These are phyloP conservation scores for Berkeleyomyces rouxiae DNA, from an alignment of 2,329 filamentous ascomycete genomes.

Conservation along the genomic window DNA sequence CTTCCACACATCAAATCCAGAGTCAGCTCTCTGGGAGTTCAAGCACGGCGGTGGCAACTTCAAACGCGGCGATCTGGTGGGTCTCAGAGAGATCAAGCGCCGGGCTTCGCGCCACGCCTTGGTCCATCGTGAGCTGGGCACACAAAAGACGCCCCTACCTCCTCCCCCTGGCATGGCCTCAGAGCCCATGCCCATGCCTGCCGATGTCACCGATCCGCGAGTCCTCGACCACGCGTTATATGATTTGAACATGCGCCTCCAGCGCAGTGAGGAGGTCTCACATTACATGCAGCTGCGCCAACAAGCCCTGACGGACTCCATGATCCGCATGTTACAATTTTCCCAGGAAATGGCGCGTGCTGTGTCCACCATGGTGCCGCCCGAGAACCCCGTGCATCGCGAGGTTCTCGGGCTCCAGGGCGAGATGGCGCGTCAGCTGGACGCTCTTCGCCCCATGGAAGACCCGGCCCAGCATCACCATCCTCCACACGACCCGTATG, in stretches of 20 bases:
- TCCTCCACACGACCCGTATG: constrained; percentile 43
- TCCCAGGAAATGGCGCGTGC: constrained; percentile 71
- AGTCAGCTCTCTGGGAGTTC: constrained; percentile 94
- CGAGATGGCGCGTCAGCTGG: constrained; percentile 45
- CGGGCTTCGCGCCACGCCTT: constrained; percentile 83
- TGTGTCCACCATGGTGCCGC: constrained; percentile 55
- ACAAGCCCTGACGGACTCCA: constrained; percentile 64
- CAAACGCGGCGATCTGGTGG: constrained; percentile 82
- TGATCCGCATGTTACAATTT: constrained; percentile 55
- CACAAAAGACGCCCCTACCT: constrained; percentile 31
- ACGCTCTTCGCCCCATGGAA: constrained; percentile 38
- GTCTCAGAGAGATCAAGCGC: constrained; percentile 86
- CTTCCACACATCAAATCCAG: constrained; percentile 85
- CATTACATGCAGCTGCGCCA: constrained; percentile 66
- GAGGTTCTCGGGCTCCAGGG: constrained; percentile 47
- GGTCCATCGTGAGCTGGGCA: constrained; percentile 82
- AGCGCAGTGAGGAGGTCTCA: constrained; percentile 69
- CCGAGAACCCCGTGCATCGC: constrained; percentile 61
- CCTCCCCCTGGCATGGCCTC: constrained; percentile 55
- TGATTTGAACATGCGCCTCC: constrained; percentile 59
- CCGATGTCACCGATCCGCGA: constrained; percentile 53
- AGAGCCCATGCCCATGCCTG: constrained; percentile 54
- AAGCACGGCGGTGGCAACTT: constrained; percentile 97
- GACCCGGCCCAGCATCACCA: constrained; percentile 49
- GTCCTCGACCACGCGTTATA: constrained; percentile 68